A percentile compares a stretch with the other conserved stretches of the same genome.
phyloP scores from a whole-genome alignment of 441 rosid species.

The Biscutella laevigata region DNA sequence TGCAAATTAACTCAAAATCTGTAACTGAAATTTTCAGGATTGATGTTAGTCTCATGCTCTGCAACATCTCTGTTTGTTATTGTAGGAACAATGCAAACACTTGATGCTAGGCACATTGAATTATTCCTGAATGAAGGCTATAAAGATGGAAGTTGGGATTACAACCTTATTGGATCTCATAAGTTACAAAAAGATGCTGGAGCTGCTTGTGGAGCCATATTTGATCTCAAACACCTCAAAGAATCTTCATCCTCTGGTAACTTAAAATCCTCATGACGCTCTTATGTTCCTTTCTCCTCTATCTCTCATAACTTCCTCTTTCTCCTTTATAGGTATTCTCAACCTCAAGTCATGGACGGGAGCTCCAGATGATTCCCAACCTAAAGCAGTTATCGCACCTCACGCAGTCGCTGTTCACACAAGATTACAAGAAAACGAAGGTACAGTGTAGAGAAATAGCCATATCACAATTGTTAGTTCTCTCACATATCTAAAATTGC shows the following conservation, averaged over 20 bases:
- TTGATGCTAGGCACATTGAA: slow-evolving; percentile 88
- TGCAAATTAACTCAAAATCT: not conserved
- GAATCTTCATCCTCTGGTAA: slow-evolving; percentile 60
- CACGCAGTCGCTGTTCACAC: slow-evolving; percentile 85
- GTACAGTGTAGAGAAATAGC: slow-evolving; percentile 28
- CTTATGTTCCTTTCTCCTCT: not conserved
- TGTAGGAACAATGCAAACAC: slow-evolving; percentile 93
- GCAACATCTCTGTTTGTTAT: slow-evolving; percentile 9
- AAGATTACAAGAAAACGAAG: slow-evolving; percentile 72
- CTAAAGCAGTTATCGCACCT: slow-evolving; percentile 74
- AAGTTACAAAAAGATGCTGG: slow-evolving; percentile 33
- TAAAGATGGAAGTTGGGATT: slow-evolving; percentile 66
- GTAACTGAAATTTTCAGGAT: not conserved
- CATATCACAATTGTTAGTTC: not conserved
- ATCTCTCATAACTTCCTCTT: not conserved
- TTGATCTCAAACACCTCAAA: slow-evolving; percentile 63
- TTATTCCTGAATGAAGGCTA: slow-evolving; percentile 54
- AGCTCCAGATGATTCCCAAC: slow-evolving; percentile 56
- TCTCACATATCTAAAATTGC: slow-evolving; percentile 3
- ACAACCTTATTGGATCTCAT: slow-evolving; percentile 58
- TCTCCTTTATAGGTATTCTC: slow-evolving; percentile 44
- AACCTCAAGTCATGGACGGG: slow-evolving; percentile 74
- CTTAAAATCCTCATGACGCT: not conserved
- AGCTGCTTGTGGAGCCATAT: slow-evolving; percentile 77
- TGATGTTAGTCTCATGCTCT: not conserved